Percentiles rank a stretch among this genome's conserved stretches.
Conservation (phyloP, 2,329 filamentous ascomycete genomes). For the Fusarium pseudograminearum region DNA sequence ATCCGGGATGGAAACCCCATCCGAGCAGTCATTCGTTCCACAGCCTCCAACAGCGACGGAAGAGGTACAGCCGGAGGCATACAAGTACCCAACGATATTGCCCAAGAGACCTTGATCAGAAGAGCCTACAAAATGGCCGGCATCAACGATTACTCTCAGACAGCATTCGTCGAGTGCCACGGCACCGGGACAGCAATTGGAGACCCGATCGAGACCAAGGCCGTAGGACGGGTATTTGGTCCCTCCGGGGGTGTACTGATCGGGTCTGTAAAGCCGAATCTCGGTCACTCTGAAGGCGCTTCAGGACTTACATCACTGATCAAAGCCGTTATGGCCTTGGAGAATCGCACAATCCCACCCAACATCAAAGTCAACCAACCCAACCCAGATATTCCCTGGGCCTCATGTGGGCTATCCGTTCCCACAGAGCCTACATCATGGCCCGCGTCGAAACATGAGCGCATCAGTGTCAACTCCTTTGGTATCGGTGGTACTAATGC, state of each 20-base stretch:
- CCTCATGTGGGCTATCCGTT: conserved; percentile 39
- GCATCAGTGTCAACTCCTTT: conserved; percentile 55
- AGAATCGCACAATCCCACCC: conserved; percentile 50
- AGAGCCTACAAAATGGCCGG: background rate
- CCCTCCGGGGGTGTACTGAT: conserved; percentile 1
- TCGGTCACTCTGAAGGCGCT: conserved; percentile 2
- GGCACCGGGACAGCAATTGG: conserved; percentile 10
- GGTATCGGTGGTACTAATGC: conserved; percentile 56
- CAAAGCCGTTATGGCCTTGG: conserved; percentile 46
- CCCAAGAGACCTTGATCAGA: conserved; percentile 4
- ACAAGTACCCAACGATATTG: conserved; percentile 2
- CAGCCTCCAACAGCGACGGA: conserved; percentile 22
- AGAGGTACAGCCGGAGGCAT: conserved; percentile 9
- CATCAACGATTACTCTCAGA: background rate
- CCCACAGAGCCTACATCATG: conserved; percentile 43
- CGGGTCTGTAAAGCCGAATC: conserved; percentile 4
- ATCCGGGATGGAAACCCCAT: conserved; percentile 3
- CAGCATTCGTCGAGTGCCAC: conserved; percentile 6
- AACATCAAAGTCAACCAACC: conserved; percentile 50
- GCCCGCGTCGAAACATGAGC: conserved; percentile 43
- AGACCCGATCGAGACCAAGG: conserved; percentile 8
- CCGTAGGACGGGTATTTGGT: conserved; percentile 1
- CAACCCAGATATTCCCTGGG: conserved; percentile 48
- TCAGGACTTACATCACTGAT: background rate
- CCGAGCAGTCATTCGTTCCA: background rate